Conservation (phyloP, 2,329 filamentous ascomycete genomes). For the Colletotrichum orchidophilum region DNA sequence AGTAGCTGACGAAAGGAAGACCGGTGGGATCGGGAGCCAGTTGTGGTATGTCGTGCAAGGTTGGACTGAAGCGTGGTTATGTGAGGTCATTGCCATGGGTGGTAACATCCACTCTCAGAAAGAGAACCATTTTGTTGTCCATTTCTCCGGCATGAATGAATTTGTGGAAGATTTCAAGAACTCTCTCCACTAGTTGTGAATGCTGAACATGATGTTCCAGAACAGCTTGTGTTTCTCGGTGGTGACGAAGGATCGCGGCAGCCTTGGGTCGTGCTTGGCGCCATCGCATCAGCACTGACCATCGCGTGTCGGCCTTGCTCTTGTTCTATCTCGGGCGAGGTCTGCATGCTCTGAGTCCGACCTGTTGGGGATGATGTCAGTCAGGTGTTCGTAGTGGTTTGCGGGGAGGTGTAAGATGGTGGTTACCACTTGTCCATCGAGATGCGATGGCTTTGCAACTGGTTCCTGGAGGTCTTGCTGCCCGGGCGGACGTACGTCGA, state of each 20-base stretch:
- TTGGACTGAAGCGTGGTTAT: not conserved
- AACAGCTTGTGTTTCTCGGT: constrained; percentile 15
- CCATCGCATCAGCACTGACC: too few species aligned
- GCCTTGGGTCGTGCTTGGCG: not conserved
- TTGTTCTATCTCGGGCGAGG: not conserved
- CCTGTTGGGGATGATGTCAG: not conserved
- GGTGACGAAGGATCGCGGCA: constrained; percentile 2
- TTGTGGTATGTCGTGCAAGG: not conserved
- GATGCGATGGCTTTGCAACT: not conserved
- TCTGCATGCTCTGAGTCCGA: not conserved
- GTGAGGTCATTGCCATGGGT: constrained; percentile 25
- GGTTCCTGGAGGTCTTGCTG: constrained; percentile 39
- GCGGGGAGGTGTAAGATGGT: constrained; percentile 18
- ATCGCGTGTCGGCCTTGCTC: not conserved
- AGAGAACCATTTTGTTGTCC: constrained; percentile 9
- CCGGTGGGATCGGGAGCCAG: constrained; percentile 17
- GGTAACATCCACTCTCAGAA: constrained; percentile 28
- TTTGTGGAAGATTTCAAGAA: constrained; percentile 27
- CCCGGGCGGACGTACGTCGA: constrained; percentile 48
- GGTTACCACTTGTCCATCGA: not conserved
- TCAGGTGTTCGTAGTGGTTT: constrained; percentile 18
- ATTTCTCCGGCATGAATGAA: constrained; percentile 21
- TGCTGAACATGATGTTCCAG: constrained; percentile 18
- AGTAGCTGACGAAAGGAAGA: constrained; percentile 36
- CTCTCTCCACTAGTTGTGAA: constrained; percentile 14